Conservation (phyloP, 208 protist genomes). For the Wallacemonas collosoma region DNA sequence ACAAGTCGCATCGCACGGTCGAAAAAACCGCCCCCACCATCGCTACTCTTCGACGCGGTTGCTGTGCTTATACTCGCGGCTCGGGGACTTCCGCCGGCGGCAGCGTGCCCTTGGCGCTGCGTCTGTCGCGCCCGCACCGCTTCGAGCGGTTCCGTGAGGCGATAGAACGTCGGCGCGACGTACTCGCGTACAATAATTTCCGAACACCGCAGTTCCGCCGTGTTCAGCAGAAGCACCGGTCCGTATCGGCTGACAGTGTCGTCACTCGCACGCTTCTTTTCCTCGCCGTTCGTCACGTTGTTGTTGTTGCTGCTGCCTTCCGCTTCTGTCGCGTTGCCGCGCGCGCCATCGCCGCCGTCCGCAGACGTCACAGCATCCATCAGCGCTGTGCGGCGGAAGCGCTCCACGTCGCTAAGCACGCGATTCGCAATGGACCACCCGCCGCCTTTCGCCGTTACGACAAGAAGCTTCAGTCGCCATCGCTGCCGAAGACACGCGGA, state of each 20-base stretch:
- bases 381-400: slow-evolving; percentile 26
- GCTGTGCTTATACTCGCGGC: too few relatives aligned
- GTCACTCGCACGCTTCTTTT: neutral
- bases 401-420: slow-evolving; percentile 38
- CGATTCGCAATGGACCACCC: slow-evolving; percentile 35
- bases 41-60: neutral
- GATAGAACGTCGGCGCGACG: slow-evolving; percentile 35
- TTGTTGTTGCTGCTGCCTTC: neutral
- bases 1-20: neutral
- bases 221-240: slow-evolving; percentile 43
- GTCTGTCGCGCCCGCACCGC: neutral
- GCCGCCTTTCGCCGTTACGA: slow-evolving; percentile 27
- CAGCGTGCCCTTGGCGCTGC: neutral
- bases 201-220: slow-evolving; percentile 43
- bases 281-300: slow-evolving; percentile 4
- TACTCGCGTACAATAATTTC: slow-evolving; percentile 31
- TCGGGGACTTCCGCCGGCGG: too few relatives aligned
- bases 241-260: slow-evolving; percentile 23
- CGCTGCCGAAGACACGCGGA: slow-evolving; percentile 23
- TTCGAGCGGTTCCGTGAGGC: slow-evolving; percentile 24
- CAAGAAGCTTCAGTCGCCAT: slow-evolving; percentile 46
- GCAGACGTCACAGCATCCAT: slow-evolving; percentile 15
- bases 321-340: neutral
- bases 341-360: neutral
- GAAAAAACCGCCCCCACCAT: neutral